These are phyloP conservation scores for Agaricus blazei DNA, from an alignment of 768 basidiomycete genomes.

Conservation along the genomic window DNA sequence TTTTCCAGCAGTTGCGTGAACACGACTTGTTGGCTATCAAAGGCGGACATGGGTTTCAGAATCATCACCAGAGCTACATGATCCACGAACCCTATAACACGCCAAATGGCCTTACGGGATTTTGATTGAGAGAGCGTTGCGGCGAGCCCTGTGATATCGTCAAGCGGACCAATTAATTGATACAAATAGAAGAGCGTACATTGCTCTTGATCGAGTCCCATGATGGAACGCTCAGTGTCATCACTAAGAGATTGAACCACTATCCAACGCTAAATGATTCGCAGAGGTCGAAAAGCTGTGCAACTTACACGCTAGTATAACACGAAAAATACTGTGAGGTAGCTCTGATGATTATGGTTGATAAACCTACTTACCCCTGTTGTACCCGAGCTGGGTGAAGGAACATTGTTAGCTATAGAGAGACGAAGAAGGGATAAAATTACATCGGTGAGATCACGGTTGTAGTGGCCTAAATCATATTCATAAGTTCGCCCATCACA, in stretches of 20 bases:
- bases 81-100: conserved; percentile 39
- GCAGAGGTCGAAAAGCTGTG: not conserved
- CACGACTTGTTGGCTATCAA: conserved; percentile 47
- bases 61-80: not conserved
- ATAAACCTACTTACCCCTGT: conserved; percentile 31
- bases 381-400: conserved; percentile 37
- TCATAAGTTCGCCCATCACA: not conserved
- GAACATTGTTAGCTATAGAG: not conserved
- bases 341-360: too few relatives aligned
- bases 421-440: conserved; percentile 10
- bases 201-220: conserved; percentile 50
- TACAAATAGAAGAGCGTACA: conserved; percentile 26
- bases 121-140: conserved; percentile 41
- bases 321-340: not conserved
- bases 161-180: not conserved
- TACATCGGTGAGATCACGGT: conserved; percentile 54
- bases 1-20: conserved; percentile 38
- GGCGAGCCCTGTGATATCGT: conserved; percentile 32
- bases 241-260: conserved; percentile 5
- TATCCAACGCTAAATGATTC: not conserved
- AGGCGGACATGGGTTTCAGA: not conserved
- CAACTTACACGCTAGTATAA: conserved; percentile 12
- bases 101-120: conserved; percentile 46
- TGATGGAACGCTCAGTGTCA: conserved; percentile 39
- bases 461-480: conserved; percentile 38